Conservation (phyloP, 2,329 filamentous ascomycete genomes). For the Leptographium flavum region DNA sequence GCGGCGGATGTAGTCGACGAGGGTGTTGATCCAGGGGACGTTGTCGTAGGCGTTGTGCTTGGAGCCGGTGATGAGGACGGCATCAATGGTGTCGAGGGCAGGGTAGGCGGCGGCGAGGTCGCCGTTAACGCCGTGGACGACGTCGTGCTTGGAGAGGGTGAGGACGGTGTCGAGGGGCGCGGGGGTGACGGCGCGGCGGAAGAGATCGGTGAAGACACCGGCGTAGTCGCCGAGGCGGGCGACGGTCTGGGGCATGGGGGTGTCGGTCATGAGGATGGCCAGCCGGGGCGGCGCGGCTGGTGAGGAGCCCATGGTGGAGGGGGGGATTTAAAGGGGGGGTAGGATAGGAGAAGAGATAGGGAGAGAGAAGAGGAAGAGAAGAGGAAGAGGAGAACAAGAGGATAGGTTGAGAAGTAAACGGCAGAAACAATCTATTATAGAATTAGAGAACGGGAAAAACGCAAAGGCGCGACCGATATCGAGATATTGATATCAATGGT, state of each 20-base stretch:
- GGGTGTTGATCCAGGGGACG: constrained; percentile 59
- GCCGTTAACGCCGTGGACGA: constrained; percentile 51
- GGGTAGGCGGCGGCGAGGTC: constrained; percentile 48
- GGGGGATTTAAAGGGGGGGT: background rate
- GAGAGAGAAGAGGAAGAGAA: background rate
- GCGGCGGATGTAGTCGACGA: constrained; percentile 53
- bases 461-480: too few species aligned
- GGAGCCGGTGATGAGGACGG: constrained; percentile 65
- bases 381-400: background rate
- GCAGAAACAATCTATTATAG: background rate
- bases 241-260: constrained; percentile 49
- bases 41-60: constrained; percentile 62
- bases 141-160: constrained; percentile 51
- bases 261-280: constrained; percentile 81
- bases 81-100: constrained; percentile 59
- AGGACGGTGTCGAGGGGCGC: constrained; percentile 30
- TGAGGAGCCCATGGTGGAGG: constrained; percentile 13
- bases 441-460: too few species aligned
- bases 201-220: constrained; percentile 50
- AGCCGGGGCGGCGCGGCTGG: constrained; percentile 47
- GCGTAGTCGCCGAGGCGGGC: constrained; percentile 59
- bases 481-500: too few species aligned
- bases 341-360: background rate
- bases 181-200: constrained; percentile 36
- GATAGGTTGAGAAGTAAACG: background rate